Base-by-base conservation (phyloP, 2,329 filamentous ascomycete genomes). In the Beauveria rudraprayagi region DNA sequence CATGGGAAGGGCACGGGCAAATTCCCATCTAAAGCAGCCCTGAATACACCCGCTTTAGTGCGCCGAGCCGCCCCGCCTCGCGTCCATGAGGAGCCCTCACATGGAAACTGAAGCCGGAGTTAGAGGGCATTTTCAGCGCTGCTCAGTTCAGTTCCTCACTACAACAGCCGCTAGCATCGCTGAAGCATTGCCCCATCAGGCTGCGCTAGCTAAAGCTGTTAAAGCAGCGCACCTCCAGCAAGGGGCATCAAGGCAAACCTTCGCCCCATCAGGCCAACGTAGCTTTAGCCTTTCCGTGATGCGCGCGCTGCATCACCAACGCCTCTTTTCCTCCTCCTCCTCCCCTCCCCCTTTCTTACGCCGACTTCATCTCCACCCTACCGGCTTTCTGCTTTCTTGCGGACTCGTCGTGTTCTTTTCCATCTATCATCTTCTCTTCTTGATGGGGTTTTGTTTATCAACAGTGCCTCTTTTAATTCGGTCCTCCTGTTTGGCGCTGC, bases 181-280 rank as follows among this genome's bases (percentile, higher is more conserved):
- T 56, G 53, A 11, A 41, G 28, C 3, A 14, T 17, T 53, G 40
- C 10, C 19, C 17, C 52, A 30, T 46, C 51, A 22, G 50, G 50
- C 50, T 40, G 30, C 30, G 50, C 28, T 19, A n/a, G 55, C 28
- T 22, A 7, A 16, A 16, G 34, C 11, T 46, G 9, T 24, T 54
- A 43, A 55, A 55, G 37, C 37, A 43, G 52, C 52, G 52, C 16
- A 7, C n/a, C 30, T 5, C 10, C 28, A 41, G 16, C 40, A 43
- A 46, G 41, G 54, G 41, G 34, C 44, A 14, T 26, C 47, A 41
- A 58, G 56, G 56, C 44, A 58, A 58, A 51, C 56, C 43, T 58
- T 43, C 30, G 46, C 56, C 56, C 56, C 68, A 71, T 72, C 64
- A 74, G 72, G 72, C 72, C 72, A 73, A 71, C 73, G 71, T 72